Evolutionary conservation across 148 eudicot species (phyloP).

Genomic region (Silene uniflora): DNA sequence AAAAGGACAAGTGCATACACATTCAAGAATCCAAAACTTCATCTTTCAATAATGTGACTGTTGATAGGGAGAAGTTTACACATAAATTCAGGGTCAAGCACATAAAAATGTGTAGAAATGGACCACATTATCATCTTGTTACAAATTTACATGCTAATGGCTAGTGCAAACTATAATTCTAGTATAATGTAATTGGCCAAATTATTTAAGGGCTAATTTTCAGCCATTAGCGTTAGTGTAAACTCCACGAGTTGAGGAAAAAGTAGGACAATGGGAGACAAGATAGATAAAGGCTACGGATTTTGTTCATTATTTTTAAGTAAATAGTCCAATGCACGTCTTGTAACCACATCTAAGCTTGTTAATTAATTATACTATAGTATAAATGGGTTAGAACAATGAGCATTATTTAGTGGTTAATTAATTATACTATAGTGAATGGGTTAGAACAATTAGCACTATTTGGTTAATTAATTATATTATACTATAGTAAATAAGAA

Average conservation of each 20-base stretch:
- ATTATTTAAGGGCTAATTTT: conserved; percentile 22
- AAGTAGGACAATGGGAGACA: background rate
- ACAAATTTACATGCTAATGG: background rate
- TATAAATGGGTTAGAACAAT: background rate
- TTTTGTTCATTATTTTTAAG: background rate
- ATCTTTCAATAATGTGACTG: conserved; percentile 1
- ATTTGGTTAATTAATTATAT: too few species aligned
- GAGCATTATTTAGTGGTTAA: background rate
- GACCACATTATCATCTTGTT: background rate
- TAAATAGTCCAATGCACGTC: background rate
- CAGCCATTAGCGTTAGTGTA: conserved; percentile 24
- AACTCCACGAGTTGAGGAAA: conserved; percentile 13
- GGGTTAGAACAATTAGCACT: too few species aligned
- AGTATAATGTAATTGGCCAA: conserved; percentile 14
- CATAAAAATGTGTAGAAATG: conserved; percentile 19
- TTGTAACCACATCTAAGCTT: background rate
- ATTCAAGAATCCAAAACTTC: background rate
- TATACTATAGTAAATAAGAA: too few species aligned
- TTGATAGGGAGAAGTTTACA: conserved; percentile 17
- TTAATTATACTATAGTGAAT: too few species aligned
- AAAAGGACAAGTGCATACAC: background rate
- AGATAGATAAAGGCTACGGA: background rate
- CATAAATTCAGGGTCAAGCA: conserved; percentile 32
- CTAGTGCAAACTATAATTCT: background rate
- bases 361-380: background rate